A percentile compares a stretch with the other conserved stretches of the same genome.
phyloP scores from a whole-genome alignment of 2,329 filamentous ascomycete species.

The Fusarium pseudoanthophilum region DNA sequence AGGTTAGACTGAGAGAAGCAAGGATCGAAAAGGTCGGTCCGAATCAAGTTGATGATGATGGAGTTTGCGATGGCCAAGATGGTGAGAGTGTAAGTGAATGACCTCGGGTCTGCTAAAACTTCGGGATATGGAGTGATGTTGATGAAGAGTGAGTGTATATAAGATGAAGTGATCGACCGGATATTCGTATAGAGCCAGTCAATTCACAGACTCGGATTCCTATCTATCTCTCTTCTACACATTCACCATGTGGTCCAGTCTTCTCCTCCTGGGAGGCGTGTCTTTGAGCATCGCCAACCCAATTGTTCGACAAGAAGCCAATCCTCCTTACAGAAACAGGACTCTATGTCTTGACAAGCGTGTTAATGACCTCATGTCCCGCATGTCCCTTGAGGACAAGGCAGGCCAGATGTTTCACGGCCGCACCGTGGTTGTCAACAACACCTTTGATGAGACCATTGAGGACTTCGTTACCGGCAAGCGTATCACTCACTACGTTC shows the following conservation, averaged over 20 bases:
- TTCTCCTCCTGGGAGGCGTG: slow-evolving; percentile 22
- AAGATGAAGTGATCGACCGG: background rate
- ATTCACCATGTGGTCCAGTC: slow-evolving; percentile 26
- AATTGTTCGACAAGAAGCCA: slow-evolving; percentile 22
- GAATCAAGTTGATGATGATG: slow-evolving; percentile 17
- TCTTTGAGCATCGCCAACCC: slow-evolving; percentile 29
- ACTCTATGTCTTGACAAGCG: slow-evolving; percentile 55
- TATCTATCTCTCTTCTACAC: background rate
- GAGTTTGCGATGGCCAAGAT: background rate
- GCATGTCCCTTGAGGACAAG: slow-evolving; percentile 61
- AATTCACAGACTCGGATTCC: background rate
- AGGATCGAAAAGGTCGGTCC: slow-evolving; percentile 18
- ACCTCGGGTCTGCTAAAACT: background rate
- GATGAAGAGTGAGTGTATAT: background rate
- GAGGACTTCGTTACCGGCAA: slow-evolving; percentile 31
- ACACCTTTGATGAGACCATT: slow-evolving; percentile 32
- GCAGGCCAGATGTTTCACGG: slow-evolving; percentile 59
- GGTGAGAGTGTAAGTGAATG: background rate
- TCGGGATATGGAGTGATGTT: background rate
- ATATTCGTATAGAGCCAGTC: background rate
- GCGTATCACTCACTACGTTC: slow-evolving; percentile 57
- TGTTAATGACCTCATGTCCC: slow-evolving; percentile 56
- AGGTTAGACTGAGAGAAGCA: slow-evolving; percentile 7
- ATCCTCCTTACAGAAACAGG: slow-evolving; percentile 27
- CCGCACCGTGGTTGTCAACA: slow-evolving; percentile 24